Evolutionary conservation across 148 eudicot genomes (phyloP), one percentile per base, ranked within the genome.

Genomic region (Camellia granthamiana): DNA sequence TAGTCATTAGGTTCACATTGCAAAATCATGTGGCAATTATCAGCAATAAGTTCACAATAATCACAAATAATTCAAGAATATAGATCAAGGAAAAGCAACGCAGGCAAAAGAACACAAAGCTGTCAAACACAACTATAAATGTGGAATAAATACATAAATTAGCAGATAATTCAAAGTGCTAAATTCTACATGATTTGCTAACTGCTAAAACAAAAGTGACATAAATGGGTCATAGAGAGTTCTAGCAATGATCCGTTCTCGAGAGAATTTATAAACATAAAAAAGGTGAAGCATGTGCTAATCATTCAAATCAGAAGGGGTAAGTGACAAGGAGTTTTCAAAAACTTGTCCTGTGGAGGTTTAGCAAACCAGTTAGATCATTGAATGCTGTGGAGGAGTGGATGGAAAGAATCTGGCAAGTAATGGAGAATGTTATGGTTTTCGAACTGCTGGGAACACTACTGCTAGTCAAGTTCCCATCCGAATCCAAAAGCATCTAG

Each of bases 81-180:
- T 44, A 21, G 51, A 69, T 69, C n/a, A 44, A 69, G 23, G 72
- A 68, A 43, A 68, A 43, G 51, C 51, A 43, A 43, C 16, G 72
- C n/a, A 43, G 51, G 18, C 49, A 68, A 15, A 21, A 43, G 51
- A 69, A 69, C 72, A 69, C 21, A 2, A 69, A 38, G 19, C 47
- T 69, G 46, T 69, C 13, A 7, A 19, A 44, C 52, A 43, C 21
- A 69, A 23, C 72, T 69, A 69, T 16, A 16, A 69, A 42, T 44
- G 72, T 16, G 72, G 72, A 69, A 69, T 69, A 46, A 69, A 69
- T 15, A 51, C 19, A 44, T 19, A 69, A 43, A 42, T 68, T 7
- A 43, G 72, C 72, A 42, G n/a, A 68, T 68, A 68, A 68, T 68
- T 66, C 72, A 14, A 10, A 68, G 72, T 68, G 44, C 72, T 6